Conservation (phyloP, 805 yeast genomes). For the Metschnikowia hibisci region DNA sequence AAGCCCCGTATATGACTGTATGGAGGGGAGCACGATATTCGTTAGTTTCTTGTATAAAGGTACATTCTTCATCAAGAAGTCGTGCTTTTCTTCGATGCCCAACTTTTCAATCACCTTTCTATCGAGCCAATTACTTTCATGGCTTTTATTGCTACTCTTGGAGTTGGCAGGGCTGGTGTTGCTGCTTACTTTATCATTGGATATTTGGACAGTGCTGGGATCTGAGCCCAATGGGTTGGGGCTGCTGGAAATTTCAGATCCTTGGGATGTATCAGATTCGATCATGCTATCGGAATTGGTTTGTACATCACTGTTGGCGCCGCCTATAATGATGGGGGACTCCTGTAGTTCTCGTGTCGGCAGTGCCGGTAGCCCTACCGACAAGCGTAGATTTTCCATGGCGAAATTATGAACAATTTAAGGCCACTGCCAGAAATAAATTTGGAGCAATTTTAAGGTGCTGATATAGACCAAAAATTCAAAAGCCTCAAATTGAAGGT, state of each 20-base stretch:
- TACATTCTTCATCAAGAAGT: constrained; percentile 7
- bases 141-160: background rate
- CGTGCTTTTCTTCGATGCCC: constrained; percentile 17
- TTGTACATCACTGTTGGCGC: background rate
- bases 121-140: constrained; percentile 3
- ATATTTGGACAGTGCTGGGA: background rate
- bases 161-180: background rate
- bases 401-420: too few species aligned
- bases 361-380: constrained; percentile 1
- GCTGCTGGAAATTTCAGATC: background rate
- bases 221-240: background rate
- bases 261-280: background rate
- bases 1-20: constrained; percentile 7
- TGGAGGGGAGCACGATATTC: constrained; percentile 17
- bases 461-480: too few species aligned
- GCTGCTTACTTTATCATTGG: background rate
- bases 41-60: constrained; percentile 17
- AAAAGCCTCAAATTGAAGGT: too few species aligned
- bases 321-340: background rate
- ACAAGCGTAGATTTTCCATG: constrained; percentile 1
- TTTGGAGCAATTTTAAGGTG: too few species aligned
- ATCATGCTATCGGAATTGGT: background rate
- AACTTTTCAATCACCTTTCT: constrained; percentile 11
- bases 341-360: background rate
- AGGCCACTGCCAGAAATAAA: too few species aligned